Evolutionary conservation across 2,329 filamentous ascomycete genomes (phyloP), one percentile per base, ranked within the genome.

Genomic region (Sporothrix brasiliensis): DNA sequence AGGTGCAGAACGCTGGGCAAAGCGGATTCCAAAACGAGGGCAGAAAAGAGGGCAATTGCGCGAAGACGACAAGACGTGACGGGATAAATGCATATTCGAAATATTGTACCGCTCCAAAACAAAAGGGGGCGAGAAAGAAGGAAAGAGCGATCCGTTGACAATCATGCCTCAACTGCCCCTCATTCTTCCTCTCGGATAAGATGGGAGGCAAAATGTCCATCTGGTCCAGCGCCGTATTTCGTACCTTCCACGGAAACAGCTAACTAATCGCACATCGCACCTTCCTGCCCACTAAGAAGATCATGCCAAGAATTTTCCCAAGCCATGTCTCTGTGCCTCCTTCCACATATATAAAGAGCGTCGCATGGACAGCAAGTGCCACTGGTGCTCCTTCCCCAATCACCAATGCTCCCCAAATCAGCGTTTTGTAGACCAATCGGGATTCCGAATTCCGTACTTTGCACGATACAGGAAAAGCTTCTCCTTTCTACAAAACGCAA

Each of bases 1-100:
- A 6, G 27, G 27, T 2, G 41, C n/a, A 30, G 47, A 34, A n/a
- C 44, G 44, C 44, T 66, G 47, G 24, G 61, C 27, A 49, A 50
- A 50, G 44, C 61, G 61, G 34, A 21, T 47, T 39, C 16, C 16
- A 21, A 41, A 54, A 49, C 13, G 65, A 66, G 61, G 61, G 63
- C 11, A 13, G 21, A 67, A 67, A 44, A 27, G 49, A 39, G 39
- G 34, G 30, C 24, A 56, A 67, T 19, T 52, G 3, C 68, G 54
- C 24, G 65, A 44, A 50, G 16, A 66, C 19, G 47, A 52, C 19
- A 10, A 21, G 63, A 52, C 24, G 47, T 39, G 47, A 19, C 19
- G 47, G 27, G 19, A 39, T 66, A 19, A n/a, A 30, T 6, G 19
- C 63, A 66, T 66, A 14, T 52, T 66, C 27, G 27, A 47, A 47